Base-by-base conservation (phyloP, 2,329 filamentous ascomycete genomes). In the Aspergillus sp. region DNA sequence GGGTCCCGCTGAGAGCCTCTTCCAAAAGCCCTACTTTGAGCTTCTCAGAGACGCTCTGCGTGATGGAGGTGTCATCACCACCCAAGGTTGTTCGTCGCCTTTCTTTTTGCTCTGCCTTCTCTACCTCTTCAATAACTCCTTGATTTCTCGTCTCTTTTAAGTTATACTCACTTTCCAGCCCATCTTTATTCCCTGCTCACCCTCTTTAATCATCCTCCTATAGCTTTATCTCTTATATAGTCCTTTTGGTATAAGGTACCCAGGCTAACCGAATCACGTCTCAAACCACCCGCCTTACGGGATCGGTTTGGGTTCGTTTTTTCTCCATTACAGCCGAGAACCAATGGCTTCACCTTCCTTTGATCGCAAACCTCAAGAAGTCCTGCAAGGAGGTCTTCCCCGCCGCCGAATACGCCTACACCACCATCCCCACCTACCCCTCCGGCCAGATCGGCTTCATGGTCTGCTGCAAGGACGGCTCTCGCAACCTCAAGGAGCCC, bases 371-470 rank as follows among this genome's bases (percentile, higher is more conserved):
- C 81, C 89, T 99, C 73, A 96, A 96, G 87, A 93, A 96, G 85
- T 86, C 92, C 74, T 97, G 93, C 89, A 89, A 89, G 78, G 89
- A 95, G 78, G 90, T 99, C 78, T 99, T 99, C 88, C 93, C 95
- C 65, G 90, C 91, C 63, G 95, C 90, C 77, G 95, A 99, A 82
- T 99, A 98, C 82, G 95, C 90, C 70, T 99, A 97, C 86, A 98
- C 79, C 73, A 98, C 93, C 71, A 99, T 99, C 78, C 95, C 95
- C 59, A 99, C 95, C 74, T 99, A 99, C 84, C 95, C 95, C 66
- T 96, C 91, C 57, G 95, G 95, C 75, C 95, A 99, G 83, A 99
- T 99, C 73, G 95, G 95, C 75, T 99, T 99, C 88, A 97, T 99
- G 93, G 91, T 99, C 74, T 98, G 95, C 88, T 90, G 85, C 88